Evolutionary conservation across 352 stramenopile genomes (phyloP), one percentile per base, ranked within the genome.

Genomic region (Thraustotheca clavata): DNA sequence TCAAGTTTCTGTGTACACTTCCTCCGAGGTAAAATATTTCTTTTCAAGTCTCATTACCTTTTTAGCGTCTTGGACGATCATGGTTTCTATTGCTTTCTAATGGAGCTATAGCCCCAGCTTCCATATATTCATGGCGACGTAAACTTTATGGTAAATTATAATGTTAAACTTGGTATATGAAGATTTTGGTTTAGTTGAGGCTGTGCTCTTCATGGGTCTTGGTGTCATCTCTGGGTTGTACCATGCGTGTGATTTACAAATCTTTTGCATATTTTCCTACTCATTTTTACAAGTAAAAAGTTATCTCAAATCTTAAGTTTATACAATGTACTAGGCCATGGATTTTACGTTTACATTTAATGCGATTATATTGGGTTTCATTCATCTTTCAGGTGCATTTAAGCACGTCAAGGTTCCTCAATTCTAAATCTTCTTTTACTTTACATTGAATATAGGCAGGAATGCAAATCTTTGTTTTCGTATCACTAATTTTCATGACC

Each of bases 341-440:
- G 72, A 78, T 52, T 78, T 78, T 62, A 69, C 72, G 18, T 70
- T 78, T 8, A 70, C 72, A 47, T 78, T 78, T 55, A 78, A 78
- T 61, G 73, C 73, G 52, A 74, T 78, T 54, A 65, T 76, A 66
- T 40, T 79, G 18, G 46, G 75, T 20, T 66, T 67, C 2, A 70
- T 79, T 18, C 72, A 79, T 41, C 62, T 79, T 11, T 79, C 72
- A 1, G 72, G 72, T 5, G 72, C 69, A 22, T 62, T 70, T 26
- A 76, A 78, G 60, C 70, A 78, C 32, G 68, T 66, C 59, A 79
- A 79, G 67, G 72, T 76, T 49, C 60, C 12, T 29, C 43, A 6
- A 22, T 18, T 41, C n/a, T 9, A 46, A 18, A 40, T 4, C n/a
- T 61, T 14, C 31, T 50, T 1, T 38, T 38, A 52, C 34, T 38